phyloP scores from a whole-genome alignment of 106 monocot genomes.

The Amphibolis antarctica region DNA sequence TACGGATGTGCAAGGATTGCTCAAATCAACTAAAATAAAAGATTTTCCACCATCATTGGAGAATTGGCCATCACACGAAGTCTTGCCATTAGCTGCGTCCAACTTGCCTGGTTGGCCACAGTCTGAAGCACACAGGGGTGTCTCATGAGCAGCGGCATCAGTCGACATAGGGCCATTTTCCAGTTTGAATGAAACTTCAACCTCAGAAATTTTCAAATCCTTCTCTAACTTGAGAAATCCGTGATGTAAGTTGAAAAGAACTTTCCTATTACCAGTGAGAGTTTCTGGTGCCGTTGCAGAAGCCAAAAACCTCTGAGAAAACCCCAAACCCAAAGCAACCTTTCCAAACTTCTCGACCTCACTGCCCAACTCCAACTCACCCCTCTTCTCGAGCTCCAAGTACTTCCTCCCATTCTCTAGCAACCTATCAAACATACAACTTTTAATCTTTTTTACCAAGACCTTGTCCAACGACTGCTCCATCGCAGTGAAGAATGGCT shows the following conservation, averaged over 20 bases:
- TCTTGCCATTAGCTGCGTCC: background rate
- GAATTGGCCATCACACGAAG: conserved; percentile 13
- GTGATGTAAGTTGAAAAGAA: conserved; percentile 47
- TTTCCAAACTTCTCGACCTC: conserved; percentile 52
- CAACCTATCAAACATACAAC: conserved; percentile 45
- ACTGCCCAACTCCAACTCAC: conserved; percentile 13
- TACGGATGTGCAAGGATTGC: background rate
- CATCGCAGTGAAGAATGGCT: conserved; percentile 44
- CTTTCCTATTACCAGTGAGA: conserved; percentile 53
- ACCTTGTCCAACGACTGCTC: conserved; percentile 53
- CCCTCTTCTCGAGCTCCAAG: conserved; percentile 24
- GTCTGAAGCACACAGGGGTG: no score
- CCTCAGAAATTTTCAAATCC: conserved; percentile 48
- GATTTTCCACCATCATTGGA: conserved; percentile 11
- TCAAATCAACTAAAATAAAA: background rate
- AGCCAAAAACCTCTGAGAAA: conserved; percentile 54
- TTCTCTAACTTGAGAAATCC: conserved; percentile 72
- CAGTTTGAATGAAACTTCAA: conserved; percentile 25
- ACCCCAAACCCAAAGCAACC: conserved; percentile 35
- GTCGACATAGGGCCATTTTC: conserved; percentile 1
- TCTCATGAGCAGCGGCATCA: background rate
- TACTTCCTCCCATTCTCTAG: conserved; percentile 28
- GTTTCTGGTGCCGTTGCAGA: conserved; percentile 46
- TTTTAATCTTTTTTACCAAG: conserved; percentile 61
- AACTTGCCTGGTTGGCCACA: background rate